Evolutionary conservation across 306 rosid species (phyloP).

Genomic region (Cucumis sativus): DNA sequence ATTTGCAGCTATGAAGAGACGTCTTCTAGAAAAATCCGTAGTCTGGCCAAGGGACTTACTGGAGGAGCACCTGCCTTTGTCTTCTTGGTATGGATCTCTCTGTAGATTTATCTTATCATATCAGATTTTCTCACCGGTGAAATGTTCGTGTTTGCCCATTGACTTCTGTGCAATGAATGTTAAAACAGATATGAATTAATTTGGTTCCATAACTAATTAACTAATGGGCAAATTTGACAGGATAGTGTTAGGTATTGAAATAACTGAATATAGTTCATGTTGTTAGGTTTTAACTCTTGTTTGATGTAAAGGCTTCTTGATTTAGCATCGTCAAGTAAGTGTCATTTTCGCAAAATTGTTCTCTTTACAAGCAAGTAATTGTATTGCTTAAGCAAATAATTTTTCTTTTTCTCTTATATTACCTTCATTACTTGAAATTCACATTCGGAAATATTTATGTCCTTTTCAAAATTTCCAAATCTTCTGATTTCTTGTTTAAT

Average conservation of each 20-base stretch:
- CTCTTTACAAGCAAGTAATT: neutral
- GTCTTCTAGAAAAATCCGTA: slow-evolving; percentile 57
- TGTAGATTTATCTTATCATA: neutral
- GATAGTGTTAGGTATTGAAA: neutral
- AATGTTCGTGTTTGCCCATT: neutral
- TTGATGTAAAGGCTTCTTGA: neutral
- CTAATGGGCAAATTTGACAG: neutral
- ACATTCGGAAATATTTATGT: neutral
- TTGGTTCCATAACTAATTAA: neutral
- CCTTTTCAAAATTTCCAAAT: neutral
- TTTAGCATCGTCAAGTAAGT: neutral
- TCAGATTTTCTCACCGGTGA: neutral
- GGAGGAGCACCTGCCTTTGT: slow-evolving; percentile 67
- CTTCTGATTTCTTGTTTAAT: neutral
- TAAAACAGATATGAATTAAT: neutral
- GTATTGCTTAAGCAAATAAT: neutral
- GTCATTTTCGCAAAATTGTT: neutral
- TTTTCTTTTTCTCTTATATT: neutral
- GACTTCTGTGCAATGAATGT: neutral
- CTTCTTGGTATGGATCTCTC: slow-evolving; percentile 7
- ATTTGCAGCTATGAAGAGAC: slow-evolving; percentile 43
- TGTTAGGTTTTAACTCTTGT: neutral
- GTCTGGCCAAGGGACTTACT: slow-evolving; percentile 62
- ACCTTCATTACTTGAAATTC: neutral
- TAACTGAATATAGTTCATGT: neutral